Conservation (phyloP, 108 stramenopile genomes). For the Pseudonitzschia delicatissima region DNA sequence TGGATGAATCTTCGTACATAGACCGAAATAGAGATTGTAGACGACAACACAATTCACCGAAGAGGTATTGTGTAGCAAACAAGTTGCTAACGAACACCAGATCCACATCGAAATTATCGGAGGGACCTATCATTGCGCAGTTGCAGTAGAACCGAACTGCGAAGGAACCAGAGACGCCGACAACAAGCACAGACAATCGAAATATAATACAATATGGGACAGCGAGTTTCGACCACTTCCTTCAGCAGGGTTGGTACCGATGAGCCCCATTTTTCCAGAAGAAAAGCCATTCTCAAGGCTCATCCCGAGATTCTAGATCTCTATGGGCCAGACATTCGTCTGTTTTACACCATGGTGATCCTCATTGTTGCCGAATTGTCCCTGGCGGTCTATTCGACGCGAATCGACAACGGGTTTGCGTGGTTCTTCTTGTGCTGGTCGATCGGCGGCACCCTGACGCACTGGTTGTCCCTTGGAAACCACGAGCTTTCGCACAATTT, state of each 20-base stretch:
- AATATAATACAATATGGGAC: constrained; percentile 24
- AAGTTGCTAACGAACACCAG: no score
- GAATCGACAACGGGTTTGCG: neutral
- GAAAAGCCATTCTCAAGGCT: constrained; percentile 72
- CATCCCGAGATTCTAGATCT: constrained; percentile 81
- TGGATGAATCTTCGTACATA: no score
- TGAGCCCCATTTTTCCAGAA: constrained; percentile 53
- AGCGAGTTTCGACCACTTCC: constrained; percentile 25
- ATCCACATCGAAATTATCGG: no score
- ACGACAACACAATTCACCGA: no score
- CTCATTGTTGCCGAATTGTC: constrained; percentile 55
- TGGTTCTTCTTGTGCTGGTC: constrained; percentile 60
- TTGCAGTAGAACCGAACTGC: no score
- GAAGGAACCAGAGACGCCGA: no score
- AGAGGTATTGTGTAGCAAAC: no score
- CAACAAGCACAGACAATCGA: neutral
- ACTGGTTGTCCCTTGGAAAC: constrained; percentile 83
- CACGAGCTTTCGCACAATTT: constrained; percentile 94
- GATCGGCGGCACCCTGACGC: constrained; percentile 78
- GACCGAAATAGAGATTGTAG: no score
- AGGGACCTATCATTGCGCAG: no score
- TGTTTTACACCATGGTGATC: constrained; percentile 60
- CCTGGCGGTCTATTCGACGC: constrained; percentile 56
- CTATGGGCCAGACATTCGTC: constrained; percentile 72
- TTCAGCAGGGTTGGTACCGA: constrained; percentile 33